Percentiles rank a stretch among this genome's conserved stretches.
Evolutionary conservation across 2,329 filamentous ascomycete genomes (phyloP).

Genomic region (Colletotrichum cordylinicola): DNA sequence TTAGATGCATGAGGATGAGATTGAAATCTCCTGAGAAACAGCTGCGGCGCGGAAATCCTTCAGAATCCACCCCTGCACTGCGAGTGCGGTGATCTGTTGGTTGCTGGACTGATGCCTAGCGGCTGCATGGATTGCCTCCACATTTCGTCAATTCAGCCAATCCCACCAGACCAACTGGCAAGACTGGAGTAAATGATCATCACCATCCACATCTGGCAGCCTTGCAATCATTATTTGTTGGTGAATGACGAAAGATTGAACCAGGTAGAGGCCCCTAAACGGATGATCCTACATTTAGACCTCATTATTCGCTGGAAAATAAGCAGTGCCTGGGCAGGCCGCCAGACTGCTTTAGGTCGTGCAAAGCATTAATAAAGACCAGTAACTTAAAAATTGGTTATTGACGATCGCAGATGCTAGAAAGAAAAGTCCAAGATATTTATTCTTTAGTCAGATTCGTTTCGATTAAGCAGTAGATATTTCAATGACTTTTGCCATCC

Average conservation of each 20-base stretch:
- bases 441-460: fast-evolving
- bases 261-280: background rate
- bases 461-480: fast-evolving
- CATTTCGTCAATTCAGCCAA: background rate
- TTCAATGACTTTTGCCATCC: background rate
- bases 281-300: background rate
- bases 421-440: background rate
- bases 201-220: background rate
- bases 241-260: background rate
- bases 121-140: background rate
- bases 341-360: fast-evolving
- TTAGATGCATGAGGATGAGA: background rate
- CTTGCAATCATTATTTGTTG: background rate
- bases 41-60: background rate
- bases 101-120: background rate
- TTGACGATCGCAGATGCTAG: background rate
- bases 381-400: fast-evolving
- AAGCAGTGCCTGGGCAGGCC: too few relatives aligned
- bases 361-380: fast-evolving
- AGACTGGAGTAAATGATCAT: background rate
- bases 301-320: background rate
- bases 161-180: background rate
- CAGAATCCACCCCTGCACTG: background rate
- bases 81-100: background rate
- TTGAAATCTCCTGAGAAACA: background rate